phyloP scores from a whole-genome alignment of 345 rosid genomes.

The Brassica cretica region DNA sequence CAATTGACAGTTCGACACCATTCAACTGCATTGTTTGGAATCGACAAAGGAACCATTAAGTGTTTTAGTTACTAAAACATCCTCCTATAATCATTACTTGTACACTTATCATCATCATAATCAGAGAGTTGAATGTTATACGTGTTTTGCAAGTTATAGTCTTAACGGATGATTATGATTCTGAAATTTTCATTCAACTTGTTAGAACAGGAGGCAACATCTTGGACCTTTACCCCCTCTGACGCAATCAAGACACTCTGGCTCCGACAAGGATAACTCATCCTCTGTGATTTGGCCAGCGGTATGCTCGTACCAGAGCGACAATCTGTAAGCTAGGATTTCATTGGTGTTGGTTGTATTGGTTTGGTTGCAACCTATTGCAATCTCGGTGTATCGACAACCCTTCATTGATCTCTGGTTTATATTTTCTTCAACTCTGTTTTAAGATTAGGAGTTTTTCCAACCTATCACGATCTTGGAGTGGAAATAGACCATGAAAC shows the following conservation, averaged over 20 bases:
- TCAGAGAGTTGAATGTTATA: slow-evolving; percentile 13
- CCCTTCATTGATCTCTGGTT: slow-evolving; percentile 88
- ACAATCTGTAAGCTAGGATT: slow-evolving; percentile 55
- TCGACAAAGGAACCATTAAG: slow-evolving; percentile 12
- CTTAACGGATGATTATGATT: background rate
- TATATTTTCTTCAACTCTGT: too few species aligned
- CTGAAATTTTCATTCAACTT: slow-evolving; percentile 39
- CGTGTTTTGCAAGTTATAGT: slow-evolving; percentile 12
- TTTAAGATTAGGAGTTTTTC: too few species aligned
- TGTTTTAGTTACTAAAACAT: background rate
- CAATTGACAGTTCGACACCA: background rate
- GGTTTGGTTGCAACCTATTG: slow-evolving; percentile 57
- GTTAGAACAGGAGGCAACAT: slow-evolving; percentile 45
- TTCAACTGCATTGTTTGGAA: background rate
- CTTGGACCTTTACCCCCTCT: slow-evolving; percentile 61
- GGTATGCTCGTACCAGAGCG: slow-evolving; percentile 77
- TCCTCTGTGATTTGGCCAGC: slow-evolving; percentile 45
- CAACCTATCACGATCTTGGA: too few species aligned
- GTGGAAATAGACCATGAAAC: too few species aligned
- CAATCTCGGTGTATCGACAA: slow-evolving; percentile 77
- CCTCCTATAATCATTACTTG: background rate
- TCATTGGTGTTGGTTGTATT: slow-evolving; percentile 28
- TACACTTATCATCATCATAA: background rate
- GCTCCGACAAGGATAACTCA: slow-evolving; percentile 41
- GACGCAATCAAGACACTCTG: slow-evolving; percentile 62